phyloP scores from a whole-genome alignment of 2,329 filamentous ascomycete genomes.

The Hymenoscyphus scutula region DNA sequence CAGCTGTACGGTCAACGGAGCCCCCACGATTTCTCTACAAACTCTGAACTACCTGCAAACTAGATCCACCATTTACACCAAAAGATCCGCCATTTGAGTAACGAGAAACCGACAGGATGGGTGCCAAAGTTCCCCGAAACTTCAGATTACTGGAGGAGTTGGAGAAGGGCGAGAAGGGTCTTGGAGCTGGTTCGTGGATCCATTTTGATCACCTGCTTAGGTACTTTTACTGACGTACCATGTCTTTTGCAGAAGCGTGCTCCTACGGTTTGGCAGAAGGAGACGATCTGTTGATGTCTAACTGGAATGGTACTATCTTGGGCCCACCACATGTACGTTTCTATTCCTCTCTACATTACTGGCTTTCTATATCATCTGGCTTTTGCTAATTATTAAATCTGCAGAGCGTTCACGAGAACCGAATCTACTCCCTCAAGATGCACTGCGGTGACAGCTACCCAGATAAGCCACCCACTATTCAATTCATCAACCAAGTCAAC shows the following conservation, averaged over 20 bases:
- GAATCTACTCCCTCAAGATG: conserved; percentile 97
- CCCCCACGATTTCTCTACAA: neutral
- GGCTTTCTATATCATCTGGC: neutral
- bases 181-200: conserved; percentile 70
- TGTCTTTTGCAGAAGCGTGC: conserved; percentile 70
- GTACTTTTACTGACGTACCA: conserved; percentile 13
- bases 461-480: conserved; percentile 81
- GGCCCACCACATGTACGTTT: conserved; percentile 86
- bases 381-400: neutral
- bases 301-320: conserved; percentile 98
- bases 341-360: conserved; percentile 5
- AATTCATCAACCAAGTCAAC: conserved; percentile 93
- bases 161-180: conserved; percentile 97
- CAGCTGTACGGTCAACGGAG: neutral
- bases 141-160: conserved; percentile 96
- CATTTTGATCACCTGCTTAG: neutral
- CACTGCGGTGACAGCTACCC: conserved; percentile 90
- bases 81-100: neutral
- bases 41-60: neutral
- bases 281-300: conserved; percentile 93
- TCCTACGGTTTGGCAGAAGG: conserved; percentile 94
- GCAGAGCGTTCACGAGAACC: conserved; percentile 94
- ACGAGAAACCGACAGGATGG: conserved; percentile 28
- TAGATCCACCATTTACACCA: neutral
- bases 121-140: conserved; percentile 84